phyloP scores from a whole-genome alignment of 1,284 basidiomycete genomes.

The Heterobasidion irregulare region DNA sequence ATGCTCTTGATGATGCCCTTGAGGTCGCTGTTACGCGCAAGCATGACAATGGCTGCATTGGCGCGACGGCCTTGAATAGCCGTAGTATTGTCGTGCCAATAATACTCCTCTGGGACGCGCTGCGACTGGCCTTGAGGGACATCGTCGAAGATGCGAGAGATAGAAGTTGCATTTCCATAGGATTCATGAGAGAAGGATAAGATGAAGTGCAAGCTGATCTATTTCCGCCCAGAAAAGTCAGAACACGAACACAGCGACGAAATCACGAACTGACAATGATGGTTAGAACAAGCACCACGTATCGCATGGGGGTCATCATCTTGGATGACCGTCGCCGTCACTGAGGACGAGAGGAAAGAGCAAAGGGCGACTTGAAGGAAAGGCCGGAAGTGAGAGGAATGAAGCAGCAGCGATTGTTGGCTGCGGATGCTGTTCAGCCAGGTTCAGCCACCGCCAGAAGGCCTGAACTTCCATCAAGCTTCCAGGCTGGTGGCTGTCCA shows the following conservation, averaged over 20 bases:
- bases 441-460: too few species aligned
- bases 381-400: neutral
- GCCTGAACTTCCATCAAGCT: too few species aligned
- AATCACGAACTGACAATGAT: slow-evolving; percentile 38
- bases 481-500: too few species aligned
- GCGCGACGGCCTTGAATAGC: slow-evolving; percentile 42
- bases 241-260: neutral
- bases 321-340: slow-evolving; percentile 15
- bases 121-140: slow-evolving; percentile 3
- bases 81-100: slow-evolving; percentile 29
- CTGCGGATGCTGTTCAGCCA: too few species aligned
- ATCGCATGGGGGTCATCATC: slow-evolving; percentile 70
- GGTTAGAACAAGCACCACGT: slow-evolving; percentile 49
- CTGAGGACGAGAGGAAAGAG: neutral
- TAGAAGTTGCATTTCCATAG: slow-evolving; percentile 52
- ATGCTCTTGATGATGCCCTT: slow-evolving; percentile 59
- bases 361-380: neutral
- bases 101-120: slow-evolving; percentile 47
- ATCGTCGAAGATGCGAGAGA: slow-evolving; percentile 31
- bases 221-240: slow-evolving; percentile 1
- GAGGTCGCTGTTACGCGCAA: slow-evolving; percentile 76
- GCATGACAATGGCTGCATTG: slow-evolving; percentile 76
- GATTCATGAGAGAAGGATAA: slow-evolving; percentile 56
- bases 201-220: slow-evolving; percentile 62
- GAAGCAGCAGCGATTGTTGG: neutral